Percentiles rank a stretch among this genome's conserved stretches.
These are phyloP conservation scores for Lenwebbia sp. DNA, from an alignment of 345 rosid species.

Conservation along the genomic window DNA sequence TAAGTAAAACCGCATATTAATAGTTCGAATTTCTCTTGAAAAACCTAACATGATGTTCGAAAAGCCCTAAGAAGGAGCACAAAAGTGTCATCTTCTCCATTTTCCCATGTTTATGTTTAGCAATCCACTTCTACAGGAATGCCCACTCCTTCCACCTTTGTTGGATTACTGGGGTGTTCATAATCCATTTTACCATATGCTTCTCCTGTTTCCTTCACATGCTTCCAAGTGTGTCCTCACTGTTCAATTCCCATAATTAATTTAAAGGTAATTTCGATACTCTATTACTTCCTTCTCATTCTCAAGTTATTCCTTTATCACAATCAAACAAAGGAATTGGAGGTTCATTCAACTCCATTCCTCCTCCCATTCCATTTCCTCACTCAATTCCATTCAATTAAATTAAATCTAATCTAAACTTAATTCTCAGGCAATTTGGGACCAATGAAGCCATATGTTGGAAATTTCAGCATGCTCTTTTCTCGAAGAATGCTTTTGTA, in stretches of 20 bases:
- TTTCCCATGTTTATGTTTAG: neutral
- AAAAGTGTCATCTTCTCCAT: neutral
- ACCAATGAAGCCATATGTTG: neutral
- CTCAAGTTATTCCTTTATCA: neutral
- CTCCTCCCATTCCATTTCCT: neutral
- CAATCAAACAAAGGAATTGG: neutral
- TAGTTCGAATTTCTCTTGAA: neutral
- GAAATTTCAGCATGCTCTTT: neutral
- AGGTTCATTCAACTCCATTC: neutral
- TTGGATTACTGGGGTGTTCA: neutral
- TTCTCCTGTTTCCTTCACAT: neutral
- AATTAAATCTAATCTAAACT: neutral
- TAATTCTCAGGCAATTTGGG: neutral
- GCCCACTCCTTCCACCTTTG: neutral
- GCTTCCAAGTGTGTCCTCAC: neutral
- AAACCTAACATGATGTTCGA: neutral
- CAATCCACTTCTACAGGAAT: neutral
- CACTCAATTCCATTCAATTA: neutral
- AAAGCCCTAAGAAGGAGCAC: neutral
- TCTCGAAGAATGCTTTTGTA: slow-evolving; percentile 7
- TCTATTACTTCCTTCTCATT: neutral
- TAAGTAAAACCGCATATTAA: neutral
- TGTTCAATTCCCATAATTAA: neutral
- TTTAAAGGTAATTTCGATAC: neutral
- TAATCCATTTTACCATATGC: neutral